Evolutionary conservation across 768 basidiomycete genomes (phyloP).

Genomic region (Suillus decipiens): DNA sequence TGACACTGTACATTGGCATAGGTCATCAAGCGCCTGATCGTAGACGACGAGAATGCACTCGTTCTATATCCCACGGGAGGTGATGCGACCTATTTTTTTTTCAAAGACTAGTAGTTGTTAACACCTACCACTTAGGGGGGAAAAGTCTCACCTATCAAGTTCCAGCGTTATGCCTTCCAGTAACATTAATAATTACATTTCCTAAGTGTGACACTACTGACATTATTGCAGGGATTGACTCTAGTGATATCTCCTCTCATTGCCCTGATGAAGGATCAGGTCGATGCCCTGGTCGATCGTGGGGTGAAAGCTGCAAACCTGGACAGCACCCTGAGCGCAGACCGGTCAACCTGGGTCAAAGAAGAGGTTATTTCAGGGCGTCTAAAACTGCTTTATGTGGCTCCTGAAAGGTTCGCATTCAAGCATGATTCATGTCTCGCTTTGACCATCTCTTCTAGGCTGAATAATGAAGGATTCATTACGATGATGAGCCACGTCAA

Average conservation of each 20-base stretch:
- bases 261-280: constrained; percentile 41
- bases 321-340: constrained; percentile 39
- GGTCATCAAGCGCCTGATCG: constrained; percentile 41
- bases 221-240: constrained; percentile 25
- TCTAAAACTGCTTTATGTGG: constrained; percentile 52
- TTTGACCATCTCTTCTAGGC: constrained; percentile 20
- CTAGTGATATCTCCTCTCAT: constrained; percentile 41
- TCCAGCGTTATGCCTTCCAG: constrained; percentile 41
- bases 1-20: constrained; percentile 14
- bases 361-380: constrained; percentile 36
- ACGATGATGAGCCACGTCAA: constrained; percentile 44
- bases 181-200: constrained; percentile 9
- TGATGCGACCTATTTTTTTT: background rate
- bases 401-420: constrained; percentile 40
- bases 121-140: constrained; percentile 26
- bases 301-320: constrained; percentile 41
- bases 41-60: constrained; percentile 42
- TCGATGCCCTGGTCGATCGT: constrained; percentile 33
- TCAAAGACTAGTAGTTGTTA: background rate
- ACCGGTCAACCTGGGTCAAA: constrained; percentile 36
- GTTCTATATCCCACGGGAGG: constrained; percentile 45
- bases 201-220: background rate
- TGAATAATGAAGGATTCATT: constrained; percentile 48
- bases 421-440: background rate
- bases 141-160: constrained; percentile 44